phyloP scores from a whole-genome alignment of 2,329 filamentous ascomycete species.

The Cadophora sp. region DNA sequence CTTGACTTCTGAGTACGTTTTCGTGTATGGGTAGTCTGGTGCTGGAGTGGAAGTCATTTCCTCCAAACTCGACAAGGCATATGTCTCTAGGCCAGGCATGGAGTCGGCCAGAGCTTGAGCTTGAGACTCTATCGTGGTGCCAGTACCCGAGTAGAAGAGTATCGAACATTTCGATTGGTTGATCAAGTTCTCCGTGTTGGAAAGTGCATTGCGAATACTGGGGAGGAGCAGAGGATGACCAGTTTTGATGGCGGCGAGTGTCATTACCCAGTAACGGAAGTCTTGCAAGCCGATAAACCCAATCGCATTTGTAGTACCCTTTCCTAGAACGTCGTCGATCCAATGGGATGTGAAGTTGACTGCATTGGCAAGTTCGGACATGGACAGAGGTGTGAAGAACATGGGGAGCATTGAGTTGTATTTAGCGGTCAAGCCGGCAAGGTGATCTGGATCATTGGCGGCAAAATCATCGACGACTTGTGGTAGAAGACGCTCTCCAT shows the following conservation, averaged over 20 bases:
- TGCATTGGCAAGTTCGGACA: constrained; percentile 30
- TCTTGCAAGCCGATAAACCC: constrained; percentile 38
- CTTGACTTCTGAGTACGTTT: constrained; percentile 45
- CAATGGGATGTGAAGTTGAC: constrained; percentile 37
- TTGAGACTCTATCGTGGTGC: constrained; percentile 17
- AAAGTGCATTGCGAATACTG: constrained; percentile 32
- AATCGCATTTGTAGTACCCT: constrained; percentile 21
- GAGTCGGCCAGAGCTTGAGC: constrained; percentile 13
- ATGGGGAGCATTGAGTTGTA: constrained; percentile 1
- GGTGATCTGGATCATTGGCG: constrained; percentile 21
- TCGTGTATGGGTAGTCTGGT: constrained; percentile 43
- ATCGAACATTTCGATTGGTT: constrained; percentile 24
- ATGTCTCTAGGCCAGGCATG: constrained; percentile 17
- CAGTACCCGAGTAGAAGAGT: constrained; percentile 29
- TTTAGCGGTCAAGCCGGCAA: constrained; percentile 31
- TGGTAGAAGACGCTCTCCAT: constrained; percentile 28
- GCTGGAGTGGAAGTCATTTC: constrained; percentile 39
- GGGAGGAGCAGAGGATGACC: constrained; percentile 33
- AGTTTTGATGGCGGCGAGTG: constrained; percentile 31
- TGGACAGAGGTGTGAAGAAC: constrained; percentile 28
- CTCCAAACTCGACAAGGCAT: constrained; percentile 38
- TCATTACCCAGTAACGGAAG: constrained; percentile 34
- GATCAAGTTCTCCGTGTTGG: constrained; percentile 33
- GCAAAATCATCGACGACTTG: constrained; percentile 32
- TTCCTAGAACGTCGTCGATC: constrained; percentile 24